Percentiles rank a stretch among this genome's conserved stretches.
These are phyloP conservation scores for Magnusiomyces tetraspermus DNA, from an alignment of 1,139 yeast species.

Conservation along the genomic window DNA sequence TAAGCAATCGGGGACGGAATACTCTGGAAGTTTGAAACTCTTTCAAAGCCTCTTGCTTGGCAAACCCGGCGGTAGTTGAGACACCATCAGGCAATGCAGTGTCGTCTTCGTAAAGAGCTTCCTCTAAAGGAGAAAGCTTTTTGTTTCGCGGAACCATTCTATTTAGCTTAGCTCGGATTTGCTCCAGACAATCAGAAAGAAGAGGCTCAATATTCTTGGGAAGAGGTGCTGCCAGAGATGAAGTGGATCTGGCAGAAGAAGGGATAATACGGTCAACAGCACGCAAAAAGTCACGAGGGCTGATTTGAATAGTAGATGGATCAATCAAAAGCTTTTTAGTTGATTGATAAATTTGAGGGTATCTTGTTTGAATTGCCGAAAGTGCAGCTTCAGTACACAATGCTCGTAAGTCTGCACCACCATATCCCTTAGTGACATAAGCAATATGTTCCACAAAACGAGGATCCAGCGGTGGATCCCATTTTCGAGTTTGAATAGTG, in stretches of 20 bases:
- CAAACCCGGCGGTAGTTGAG: constrained; percentile 60
- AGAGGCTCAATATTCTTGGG: constrained; percentile 66
- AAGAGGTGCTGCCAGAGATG: constrained; percentile 63
- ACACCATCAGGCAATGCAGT: constrained; percentile 24
- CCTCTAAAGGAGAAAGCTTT: constrained; percentile 53
- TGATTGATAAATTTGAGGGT: constrained; percentile 84
- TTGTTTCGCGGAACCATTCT: constrained; percentile 56
- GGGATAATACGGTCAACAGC: constrained; percentile 87
- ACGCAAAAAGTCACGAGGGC: constrained; percentile 78
- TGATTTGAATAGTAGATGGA: constrained; percentile 61
- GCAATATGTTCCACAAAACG: constrained; percentile 62
- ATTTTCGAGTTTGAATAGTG: constrained; percentile 75
- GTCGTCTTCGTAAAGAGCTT: constrained; percentile 51
- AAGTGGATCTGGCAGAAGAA: constrained; percentile 78
- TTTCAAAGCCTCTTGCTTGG: constrained; percentile 53
- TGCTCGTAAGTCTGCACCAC: constrained; percentile 95
- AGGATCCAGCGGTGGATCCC: constrained; percentile 65
- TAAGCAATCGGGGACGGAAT: constrained; percentile 71
- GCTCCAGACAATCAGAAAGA: constrained; percentile 41
- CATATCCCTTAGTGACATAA: constrained; percentile 83
- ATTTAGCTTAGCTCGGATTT: constrained; percentile 43
- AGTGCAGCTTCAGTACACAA: constrained; percentile 94
- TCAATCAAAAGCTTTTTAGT: constrained; percentile 66
- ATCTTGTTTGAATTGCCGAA: constrained; percentile 79
- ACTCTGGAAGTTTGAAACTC: constrained; percentile 50